Evolutionary conservation across 768 basidiomycete genomes (phyloP).

Genomic region (Sistotremastrum suecicum): DNA sequence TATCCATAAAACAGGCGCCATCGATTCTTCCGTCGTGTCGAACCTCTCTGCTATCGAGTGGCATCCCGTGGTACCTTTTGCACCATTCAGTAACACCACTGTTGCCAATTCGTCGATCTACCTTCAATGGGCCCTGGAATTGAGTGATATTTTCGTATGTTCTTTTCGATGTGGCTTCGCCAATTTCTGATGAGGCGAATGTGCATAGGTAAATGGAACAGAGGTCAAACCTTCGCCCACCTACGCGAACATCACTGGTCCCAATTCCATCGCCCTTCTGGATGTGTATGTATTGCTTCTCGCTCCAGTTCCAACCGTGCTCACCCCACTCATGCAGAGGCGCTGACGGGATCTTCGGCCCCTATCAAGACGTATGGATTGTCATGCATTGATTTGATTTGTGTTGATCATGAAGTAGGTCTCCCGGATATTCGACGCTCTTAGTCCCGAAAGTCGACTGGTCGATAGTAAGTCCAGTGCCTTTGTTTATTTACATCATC

Average conservation of each 20-base stretch:
- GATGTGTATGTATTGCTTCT: slow-evolving; percentile 43
- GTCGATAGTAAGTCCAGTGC: slow-evolving; percentile 36
- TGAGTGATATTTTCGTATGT: slow-evolving; percentile 41
- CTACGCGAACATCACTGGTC: slow-evolving; percentile 40
- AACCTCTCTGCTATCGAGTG: slow-evolving; percentile 49
- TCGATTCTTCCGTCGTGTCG: slow-evolving; percentile 54
- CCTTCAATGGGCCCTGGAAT: slow-evolving; percentile 58
- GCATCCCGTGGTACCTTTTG: slow-evolving; percentile 64
- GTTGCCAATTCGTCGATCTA: slow-evolving; percentile 54
- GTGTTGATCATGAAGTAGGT: slow-evolving; percentile 31
- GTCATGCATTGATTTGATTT: neutral
- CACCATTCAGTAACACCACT: slow-evolving; percentile 33
- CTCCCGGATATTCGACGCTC: slow-evolving; percentile 38
- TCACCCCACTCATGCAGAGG: slow-evolving; percentile 30
- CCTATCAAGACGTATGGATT: slow-evolving; percentile 54
- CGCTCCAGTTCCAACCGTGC: too few relatives aligned
- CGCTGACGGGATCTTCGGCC: slow-evolving; percentile 56
- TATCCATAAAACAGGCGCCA: slow-evolving; percentile 41
- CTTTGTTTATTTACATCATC: neutral
- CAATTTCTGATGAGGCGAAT: neutral
- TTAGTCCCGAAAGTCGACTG: slow-evolving; percentile 49
- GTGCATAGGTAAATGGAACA: slow-evolving; percentile 40
- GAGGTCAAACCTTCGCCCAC: slow-evolving; percentile 42
- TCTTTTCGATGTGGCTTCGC: neutral
- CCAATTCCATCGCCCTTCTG: slow-evolving; percentile 50